These are phyloP conservation scores for Penicillium odoratum DNA, from an alignment of 495 filamentous ascomycete species.

Conservation along the genomic window DNA sequence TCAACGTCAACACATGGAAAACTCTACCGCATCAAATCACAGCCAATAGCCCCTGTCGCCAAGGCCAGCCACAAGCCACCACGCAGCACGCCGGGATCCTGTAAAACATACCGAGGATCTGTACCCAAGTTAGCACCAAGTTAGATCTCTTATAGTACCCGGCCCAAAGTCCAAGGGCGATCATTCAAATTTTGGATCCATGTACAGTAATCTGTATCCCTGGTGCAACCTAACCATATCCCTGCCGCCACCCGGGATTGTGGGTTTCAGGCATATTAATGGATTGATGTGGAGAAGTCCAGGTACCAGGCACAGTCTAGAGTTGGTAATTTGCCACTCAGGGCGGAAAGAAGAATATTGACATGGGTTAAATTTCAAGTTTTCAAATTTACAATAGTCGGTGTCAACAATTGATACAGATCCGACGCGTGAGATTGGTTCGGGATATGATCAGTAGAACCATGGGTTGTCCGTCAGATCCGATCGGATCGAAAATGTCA, in stretches of 20 bases:
- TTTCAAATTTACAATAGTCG: too few relatives aligned
- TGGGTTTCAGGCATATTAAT: slow-evolving; percentile 18
- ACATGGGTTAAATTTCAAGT: not conserved
- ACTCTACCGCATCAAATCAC: slow-evolving; percentile 7
- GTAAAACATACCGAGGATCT: not conserved
- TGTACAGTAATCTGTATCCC: not conserved
- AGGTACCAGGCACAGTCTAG: slow-evolving; percentile 7
- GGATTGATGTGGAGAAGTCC: not conserved
- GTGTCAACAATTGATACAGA: too few relatives aligned
- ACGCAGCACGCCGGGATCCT: slow-evolving; percentile 1
- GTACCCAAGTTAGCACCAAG: not conserved
- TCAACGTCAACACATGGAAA: not conserved
- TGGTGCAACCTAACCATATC: slow-evolving; percentile 13
- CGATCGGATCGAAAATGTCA: too few relatives aligned
- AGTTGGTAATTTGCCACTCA: not conserved
- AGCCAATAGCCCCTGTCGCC: not conserved
- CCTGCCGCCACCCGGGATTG: slow-evolving; percentile 19
- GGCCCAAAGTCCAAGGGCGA: not conserved
- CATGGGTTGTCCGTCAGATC: too few relatives aligned
- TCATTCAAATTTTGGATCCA: slow-evolving; percentile 1
- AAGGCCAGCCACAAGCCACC: slow-evolving; percentile 14
- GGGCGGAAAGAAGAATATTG: not conserved
- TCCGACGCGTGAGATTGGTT: too few relatives aligned
- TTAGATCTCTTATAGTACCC: not conserved
- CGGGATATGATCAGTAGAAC: too few relatives aligned